Percentiles rank a stretch among this genome's conserved stretches.
Conservation (phyloP, 768 basidiomycete genomes). For the Hygrophorus pudorinus region DNA sequence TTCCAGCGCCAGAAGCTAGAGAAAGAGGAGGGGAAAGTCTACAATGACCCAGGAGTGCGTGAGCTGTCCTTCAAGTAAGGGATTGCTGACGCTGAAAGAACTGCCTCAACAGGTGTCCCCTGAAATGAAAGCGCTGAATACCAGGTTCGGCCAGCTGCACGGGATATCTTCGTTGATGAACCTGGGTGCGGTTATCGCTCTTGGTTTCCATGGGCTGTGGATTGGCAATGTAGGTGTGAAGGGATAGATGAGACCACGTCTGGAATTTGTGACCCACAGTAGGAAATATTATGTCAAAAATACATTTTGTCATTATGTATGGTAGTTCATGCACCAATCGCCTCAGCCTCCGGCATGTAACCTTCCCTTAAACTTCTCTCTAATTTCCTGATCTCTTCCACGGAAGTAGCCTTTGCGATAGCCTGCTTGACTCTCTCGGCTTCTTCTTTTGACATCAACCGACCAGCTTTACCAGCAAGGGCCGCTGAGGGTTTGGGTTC, state of each 20-base stretch:
- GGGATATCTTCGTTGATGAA: constrained; percentile 63
- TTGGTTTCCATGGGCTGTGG: constrained; percentile 65
- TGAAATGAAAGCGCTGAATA: constrained; percentile 61
- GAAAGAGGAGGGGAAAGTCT: constrained; percentile 60
- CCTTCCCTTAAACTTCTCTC: constrained; percentile 81
- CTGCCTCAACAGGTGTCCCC: constrained; percentile 40
- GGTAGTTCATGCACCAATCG: constrained; percentile 58
- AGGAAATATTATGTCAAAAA: constrained; percentile 10
- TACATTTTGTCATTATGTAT: constrained; percentile 18
- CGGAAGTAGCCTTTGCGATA: constrained; percentile 82
- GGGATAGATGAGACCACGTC: constrained; percentile 24
- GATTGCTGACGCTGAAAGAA: background rate
- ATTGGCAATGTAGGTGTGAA: constrained; percentile 48
- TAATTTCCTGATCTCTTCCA: constrained; percentile 79
- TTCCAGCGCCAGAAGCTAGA: constrained; percentile 63
- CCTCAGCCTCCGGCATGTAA: constrained; percentile 69
- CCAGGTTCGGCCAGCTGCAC: constrained; percentile 56
- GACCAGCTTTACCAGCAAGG: constrained; percentile 59
- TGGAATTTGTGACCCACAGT: constrained; percentile 5
- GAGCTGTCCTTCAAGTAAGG: background rate
- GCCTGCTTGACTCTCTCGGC: constrained; percentile 80
- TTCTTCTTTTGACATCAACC: constrained; percentile 87
- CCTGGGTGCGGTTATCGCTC: constrained; percentile 44
- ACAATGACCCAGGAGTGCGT: constrained; percentile 57
- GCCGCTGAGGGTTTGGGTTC: constrained; percentile 56